phyloP scores from a whole-genome alignment of 2,329 filamentous ascomycete genomes.

The Phoma herbarum region DNA sequence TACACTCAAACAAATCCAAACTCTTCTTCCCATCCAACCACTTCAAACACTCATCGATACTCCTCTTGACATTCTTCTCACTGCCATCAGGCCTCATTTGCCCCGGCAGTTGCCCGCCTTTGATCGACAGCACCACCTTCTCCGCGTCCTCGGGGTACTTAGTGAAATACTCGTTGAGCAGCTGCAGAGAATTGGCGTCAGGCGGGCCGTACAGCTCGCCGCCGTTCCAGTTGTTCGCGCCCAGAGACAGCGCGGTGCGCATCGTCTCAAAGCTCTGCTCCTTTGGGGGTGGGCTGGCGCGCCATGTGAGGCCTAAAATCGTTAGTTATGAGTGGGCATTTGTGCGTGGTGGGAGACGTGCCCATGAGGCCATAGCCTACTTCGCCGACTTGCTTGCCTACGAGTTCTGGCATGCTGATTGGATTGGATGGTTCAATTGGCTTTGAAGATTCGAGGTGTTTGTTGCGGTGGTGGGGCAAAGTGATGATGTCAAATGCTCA shows the following conservation, averaged over 20 bases:
- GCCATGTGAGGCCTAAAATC: constrained; percentile 57
- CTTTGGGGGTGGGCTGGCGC: constrained; percentile 47
- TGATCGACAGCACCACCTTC: constrained; percentile 62
- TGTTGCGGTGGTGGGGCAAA: not conserved
- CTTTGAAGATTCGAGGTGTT: not conserved
- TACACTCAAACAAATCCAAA: constrained; percentile 58
- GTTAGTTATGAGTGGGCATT: constrained; percentile 18
- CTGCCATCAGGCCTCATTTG: constrained; percentile 52
- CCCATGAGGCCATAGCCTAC: constrained; percentile 61
- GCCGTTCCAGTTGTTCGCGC: constrained; percentile 61
- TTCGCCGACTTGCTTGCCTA: constrained; percentile 50
- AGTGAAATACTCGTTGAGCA: constrained; percentile 61
- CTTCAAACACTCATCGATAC: constrained; percentile 57
- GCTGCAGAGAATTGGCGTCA: constrained; percentile 57
- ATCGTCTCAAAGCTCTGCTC: constrained; percentile 56
- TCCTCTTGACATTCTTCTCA: constrained; percentile 52
- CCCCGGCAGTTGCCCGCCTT: constrained; percentile 54
- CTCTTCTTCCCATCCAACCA: constrained; percentile 58
- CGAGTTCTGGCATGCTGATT: constrained; percentile 45
- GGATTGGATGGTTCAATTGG: not conserved
- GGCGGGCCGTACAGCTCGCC: constrained; percentile 60
- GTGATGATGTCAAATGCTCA: not conserved
- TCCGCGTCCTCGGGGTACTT: constrained; percentile 61
- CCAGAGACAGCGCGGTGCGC: constrained; percentile 53
- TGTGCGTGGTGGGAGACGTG: constrained; percentile 14